phyloP scores from a whole-genome alignment of 139 green algal genomes.

The Chlorokybus atmophyticus region DNA sequence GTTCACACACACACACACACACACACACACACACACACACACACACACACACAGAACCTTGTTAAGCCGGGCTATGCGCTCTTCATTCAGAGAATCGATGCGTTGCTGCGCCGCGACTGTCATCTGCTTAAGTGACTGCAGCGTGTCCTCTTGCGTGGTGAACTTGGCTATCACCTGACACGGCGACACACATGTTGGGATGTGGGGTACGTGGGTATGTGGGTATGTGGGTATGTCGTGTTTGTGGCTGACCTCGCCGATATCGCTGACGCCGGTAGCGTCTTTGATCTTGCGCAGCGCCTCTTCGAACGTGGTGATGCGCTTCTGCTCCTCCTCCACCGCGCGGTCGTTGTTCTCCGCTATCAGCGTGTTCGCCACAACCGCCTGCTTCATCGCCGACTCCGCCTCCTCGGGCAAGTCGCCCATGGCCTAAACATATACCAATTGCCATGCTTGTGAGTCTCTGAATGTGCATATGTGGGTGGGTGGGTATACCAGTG shows the following conservation, averaged over 20 bases:
- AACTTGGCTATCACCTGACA: conserved; percentile 32
- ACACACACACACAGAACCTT: too few species aligned
- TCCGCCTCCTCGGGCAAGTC: conserved; percentile 1
- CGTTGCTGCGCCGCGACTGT: conserved; percentile 17
- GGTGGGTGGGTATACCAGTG: too few species aligned
- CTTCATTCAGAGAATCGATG: conserved; percentile 22
- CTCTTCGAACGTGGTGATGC: conserved; percentile 28
- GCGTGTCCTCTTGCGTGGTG: conserved; percentile 30
- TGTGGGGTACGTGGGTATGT: too few species aligned
- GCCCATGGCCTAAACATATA: background rate
- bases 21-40: too few species aligned
- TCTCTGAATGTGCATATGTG: too few species aligned
- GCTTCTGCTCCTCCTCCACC: conserved; percentile 9
- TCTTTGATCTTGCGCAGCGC: conserved; percentile 35
- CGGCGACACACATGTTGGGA: too few species aligned
- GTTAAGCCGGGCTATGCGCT: too few species aligned
- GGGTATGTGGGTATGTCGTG: too few species aligned
- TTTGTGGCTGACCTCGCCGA: conserved; percentile 20
- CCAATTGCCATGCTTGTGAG: too few species aligned
- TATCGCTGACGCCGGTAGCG: conserved; percentile 24
- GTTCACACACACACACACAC: too few species aligned
- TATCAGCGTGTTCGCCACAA: background rate
- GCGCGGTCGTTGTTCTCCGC: background rate
- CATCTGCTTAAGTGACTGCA: conserved; percentile 23
- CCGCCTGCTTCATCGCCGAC: background rate